Evolutionary conservation across 257 asterid genomes (phyloP), one percentile per base, ranked within the genome.

Genomic region (Ophiorrhiza pumila): DNA sequence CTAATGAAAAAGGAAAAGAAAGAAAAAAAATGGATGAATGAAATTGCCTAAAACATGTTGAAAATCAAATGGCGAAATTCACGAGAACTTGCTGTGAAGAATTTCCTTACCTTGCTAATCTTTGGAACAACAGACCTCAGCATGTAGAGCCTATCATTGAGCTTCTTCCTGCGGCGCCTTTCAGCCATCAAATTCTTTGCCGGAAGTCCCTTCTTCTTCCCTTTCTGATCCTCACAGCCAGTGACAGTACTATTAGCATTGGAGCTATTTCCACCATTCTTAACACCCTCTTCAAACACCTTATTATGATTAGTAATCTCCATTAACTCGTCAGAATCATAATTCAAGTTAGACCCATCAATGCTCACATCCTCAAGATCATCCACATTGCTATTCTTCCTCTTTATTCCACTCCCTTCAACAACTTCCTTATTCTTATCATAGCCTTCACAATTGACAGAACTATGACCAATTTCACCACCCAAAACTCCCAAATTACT

Each of bases 141-240:
- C 95, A 85, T 86, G 95, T 92, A 89, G 29, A 95, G 96, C 80
- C 98, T 84, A 79, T 95, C 99, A 80, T 95, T 95, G 73, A 95
- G 99, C 85, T 95, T 95, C 87, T 95, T 88, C 81, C 99, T 72
- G 68, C 99, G 87, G 50, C 99, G 92, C 65, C 99, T 77, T 59
- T 95, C 99, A 0, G 99, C 98, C 99, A 92, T 95, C 87, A 92
- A 72, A 77, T 90, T 92, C 89, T 95, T 95, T 1, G 98, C 99
- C 59, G 99, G 98, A 43, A 82, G 87, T 29, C 99, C 99, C 74
- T 90, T 92, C 74, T 87, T 91, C 89, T 90, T 90, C 72, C 96
- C 90, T 77, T 78, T 85, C 14, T 71, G 78, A 69, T 86, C 89
- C 55, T 78, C 90, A 11, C 87, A 88, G 18, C 87, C 88, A 8